phyloP scores from a whole-genome alignment of 2,329 filamentous ascomycete genomes.

The Bretziella fagacearum region DNA sequence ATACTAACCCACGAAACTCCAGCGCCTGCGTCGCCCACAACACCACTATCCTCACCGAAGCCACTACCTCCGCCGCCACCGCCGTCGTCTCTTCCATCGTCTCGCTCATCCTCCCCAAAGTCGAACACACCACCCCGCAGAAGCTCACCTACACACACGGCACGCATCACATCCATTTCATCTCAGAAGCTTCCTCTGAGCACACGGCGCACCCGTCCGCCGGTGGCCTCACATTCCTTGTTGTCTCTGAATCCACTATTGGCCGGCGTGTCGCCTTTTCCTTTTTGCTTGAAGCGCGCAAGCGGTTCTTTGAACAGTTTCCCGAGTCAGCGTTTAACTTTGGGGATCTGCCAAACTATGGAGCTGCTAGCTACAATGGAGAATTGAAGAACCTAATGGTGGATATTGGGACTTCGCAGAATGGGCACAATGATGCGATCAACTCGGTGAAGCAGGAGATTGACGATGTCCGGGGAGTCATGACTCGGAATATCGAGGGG shows the following conservation, averaged over 20 bases:
- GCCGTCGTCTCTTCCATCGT: slow-evolving; percentile 74
- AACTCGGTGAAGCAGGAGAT: slow-evolving; percentile 75
- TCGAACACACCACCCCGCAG: slow-evolving; percentile 60
- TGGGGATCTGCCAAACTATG: slow-evolving; percentile 66
- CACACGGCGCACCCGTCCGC: slow-evolving; percentile 42
- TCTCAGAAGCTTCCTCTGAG: slow-evolving; percentile 62
- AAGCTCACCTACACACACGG: slow-evolving; percentile 93
- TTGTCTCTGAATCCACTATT: slow-evolving; percentile 65
- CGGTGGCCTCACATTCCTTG: slow-evolving; percentile 78
- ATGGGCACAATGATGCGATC: slow-evolving; percentile 64
- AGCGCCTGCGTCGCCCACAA: slow-evolving; percentile 91
- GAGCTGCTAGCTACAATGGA: slow-evolving; percentile 71
- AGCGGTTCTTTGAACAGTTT: slow-evolving; percentile 63
- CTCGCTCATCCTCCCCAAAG: slow-evolving; percentile 88
- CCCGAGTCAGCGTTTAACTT: slow-evolving; percentile 53
- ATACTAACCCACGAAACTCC: slow-evolving; percentile 6
- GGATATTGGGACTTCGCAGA: slow-evolving; percentile 64
- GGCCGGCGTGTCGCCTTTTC: slow-evolving; percentile 84
- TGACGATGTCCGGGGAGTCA: slow-evolving; percentile 78
- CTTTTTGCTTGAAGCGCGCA: slow-evolving; percentile 79
- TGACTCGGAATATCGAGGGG: slow-evolving; percentile 89
- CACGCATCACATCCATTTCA: slow-evolving; percentile 86
- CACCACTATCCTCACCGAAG: slow-evolving; percentile 82
- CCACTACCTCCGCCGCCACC: slow-evolving; percentile 71
- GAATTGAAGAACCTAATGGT: slow-evolving; percentile 63